Evolutionary conservation across 2,329 filamentous ascomycete species (phyloP).

Genomic region (Fusarium sp.): DNA sequence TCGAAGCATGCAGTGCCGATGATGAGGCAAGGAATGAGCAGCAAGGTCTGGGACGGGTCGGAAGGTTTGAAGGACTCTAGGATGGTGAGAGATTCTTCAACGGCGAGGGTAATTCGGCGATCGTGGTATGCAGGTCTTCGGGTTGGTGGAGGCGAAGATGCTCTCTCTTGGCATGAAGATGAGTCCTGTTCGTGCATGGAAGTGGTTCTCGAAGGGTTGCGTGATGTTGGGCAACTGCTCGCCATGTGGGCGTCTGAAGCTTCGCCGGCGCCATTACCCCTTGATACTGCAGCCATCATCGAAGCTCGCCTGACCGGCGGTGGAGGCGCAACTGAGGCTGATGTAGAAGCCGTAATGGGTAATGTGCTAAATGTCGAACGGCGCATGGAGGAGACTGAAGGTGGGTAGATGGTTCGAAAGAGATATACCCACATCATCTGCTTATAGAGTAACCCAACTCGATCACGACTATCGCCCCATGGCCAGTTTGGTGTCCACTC

Average conservation of each 20-base stretch:
- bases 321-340: slow-evolving; percentile 31
- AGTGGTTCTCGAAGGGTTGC: slow-evolving; percentile 55
- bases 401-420: slow-evolving; percentile 71
- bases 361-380: slow-evolving; percentile 50
- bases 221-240: slow-evolving; percentile 51
- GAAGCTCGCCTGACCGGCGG: slow-evolving; percentile 51
- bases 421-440: slow-evolving; percentile 76
- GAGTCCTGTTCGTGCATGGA: slow-evolving; percentile 57
- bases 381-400: slow-evolving; percentile 51
- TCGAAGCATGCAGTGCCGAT: slow-evolving; percentile 72
- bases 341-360: slow-evolving; percentile 37
- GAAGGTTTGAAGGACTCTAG: slow-evolving; percentile 67
- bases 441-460: slow-evolving; percentile 70
- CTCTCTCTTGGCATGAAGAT: slow-evolving; percentile 38
- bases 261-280: slow-evolving; percentile 34
- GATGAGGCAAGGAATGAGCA: slow-evolving; percentile 71
- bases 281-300: slow-evolving; percentile 51
- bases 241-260: slow-evolving; percentile 36
- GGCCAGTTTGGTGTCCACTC: slow-evolving; percentile 78
- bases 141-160: slow-evolving; percentile 60
- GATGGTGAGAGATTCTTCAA: slow-evolving; percentile 68
- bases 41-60: slow-evolving; percentile 70
- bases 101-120: slow-evolving; percentile 63
- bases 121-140: slow-evolving; percentile 64
- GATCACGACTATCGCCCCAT: slow-evolving; percentile 66